Evolutionary conservation across 345 rosid genomes (phyloP).

Genomic region (Eucalyptus decipiens): DNA sequence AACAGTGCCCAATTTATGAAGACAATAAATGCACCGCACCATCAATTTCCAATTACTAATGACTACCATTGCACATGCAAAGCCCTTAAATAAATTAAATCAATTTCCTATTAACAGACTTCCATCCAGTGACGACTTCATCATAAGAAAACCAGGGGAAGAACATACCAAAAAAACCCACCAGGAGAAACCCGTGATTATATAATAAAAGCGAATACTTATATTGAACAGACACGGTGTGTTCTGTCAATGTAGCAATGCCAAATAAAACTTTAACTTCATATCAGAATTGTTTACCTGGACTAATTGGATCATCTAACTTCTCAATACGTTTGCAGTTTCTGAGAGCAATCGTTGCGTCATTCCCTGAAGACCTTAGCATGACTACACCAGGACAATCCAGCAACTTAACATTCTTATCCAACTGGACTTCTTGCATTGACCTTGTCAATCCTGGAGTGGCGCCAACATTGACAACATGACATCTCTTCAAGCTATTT

Average conservation of each 20-base stretch:
- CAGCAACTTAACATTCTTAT: constrained; percentile 78
- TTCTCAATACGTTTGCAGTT: constrained; percentile 97
- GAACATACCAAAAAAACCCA: neutral
- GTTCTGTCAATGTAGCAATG: neutral
- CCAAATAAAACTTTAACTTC: neutral
- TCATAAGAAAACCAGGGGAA: neutral
- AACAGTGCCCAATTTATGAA: neutral
- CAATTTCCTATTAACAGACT: neutral
- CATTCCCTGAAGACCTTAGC: constrained; percentile 67
- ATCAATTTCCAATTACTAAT: neutral
- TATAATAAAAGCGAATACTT: neutral
- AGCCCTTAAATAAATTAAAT: neutral
- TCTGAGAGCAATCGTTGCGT: constrained; percentile 69
- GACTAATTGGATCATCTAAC: constrained; percentile 86
- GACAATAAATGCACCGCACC: neutral
- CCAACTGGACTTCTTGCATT: constrained; percentile 93
- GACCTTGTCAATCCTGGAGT: constrained; percentile 94
- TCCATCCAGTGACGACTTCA: neutral
- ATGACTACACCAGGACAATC: constrained; percentile 99
- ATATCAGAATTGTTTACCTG: constrained; percentile 35
- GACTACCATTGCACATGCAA: neutral
- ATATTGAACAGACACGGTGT: neutral
- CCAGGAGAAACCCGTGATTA: neutral
- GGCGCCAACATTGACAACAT: constrained; percentile 88
- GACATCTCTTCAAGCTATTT: constrained; percentile 92